These are phyloP conservation scores for Centrapalus pauciflorus DNA, from an alignment of 129 eudicot species.

Conservation along the genomic window DNA sequence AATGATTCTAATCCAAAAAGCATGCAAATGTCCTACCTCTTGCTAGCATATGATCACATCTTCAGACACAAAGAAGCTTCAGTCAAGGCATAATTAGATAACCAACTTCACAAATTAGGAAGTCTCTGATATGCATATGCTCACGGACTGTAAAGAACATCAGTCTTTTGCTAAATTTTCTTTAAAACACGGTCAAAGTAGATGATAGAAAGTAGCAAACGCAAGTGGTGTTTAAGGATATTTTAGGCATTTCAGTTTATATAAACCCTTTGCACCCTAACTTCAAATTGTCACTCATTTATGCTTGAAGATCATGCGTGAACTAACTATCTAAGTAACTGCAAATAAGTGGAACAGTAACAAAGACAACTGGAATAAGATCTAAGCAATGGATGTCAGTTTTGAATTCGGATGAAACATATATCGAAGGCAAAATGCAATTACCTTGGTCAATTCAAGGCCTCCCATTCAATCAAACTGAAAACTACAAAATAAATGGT, in stretches of 20 bases:
- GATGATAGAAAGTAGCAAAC: neutral
- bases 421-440: conserved; percentile 1
- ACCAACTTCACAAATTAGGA: neutral
- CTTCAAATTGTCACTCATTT: neutral
- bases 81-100: neutral
- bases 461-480: neutral
- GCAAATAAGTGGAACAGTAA: neutral
- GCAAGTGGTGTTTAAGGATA: neutral
- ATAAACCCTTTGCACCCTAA: neutral
- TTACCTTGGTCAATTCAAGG: neutral
- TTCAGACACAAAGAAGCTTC: neutral
- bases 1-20: neutral
- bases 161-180: neutral
- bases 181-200: neutral
- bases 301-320: neutral
- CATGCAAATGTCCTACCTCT: too few relatives aligned
- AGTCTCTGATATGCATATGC: conserved; percentile 11
- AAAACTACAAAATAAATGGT: conserved; percentile 13
- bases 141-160: neutral
- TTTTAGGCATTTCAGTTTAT: conserved; percentile 1
- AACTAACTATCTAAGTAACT: neutral
- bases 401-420: conserved; percentile 9
- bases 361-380: neutral
- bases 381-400: conserved; percentile 15
- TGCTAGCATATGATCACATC: too few relatives aligned